Evolutionary conservation across 2,329 filamentous ascomycete genomes (phyloP).

Genomic region (Xylariales sp.): DNA sequence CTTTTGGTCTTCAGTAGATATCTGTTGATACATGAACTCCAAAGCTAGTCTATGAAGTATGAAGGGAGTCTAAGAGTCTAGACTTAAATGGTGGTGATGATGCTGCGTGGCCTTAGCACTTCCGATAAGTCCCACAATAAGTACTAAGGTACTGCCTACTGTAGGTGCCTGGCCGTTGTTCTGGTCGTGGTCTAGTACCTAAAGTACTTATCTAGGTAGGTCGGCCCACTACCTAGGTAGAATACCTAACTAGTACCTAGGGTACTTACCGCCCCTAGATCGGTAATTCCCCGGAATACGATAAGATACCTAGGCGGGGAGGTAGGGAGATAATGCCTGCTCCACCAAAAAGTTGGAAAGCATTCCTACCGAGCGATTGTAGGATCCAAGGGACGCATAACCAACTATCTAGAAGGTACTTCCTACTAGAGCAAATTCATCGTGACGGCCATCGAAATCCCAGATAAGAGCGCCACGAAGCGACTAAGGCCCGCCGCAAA

Average conservation of each 20-base stretch:
- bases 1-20: background rate
- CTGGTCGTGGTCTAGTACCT: too few relatives aligned
- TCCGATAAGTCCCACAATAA: background rate
- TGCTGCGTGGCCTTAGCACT: constrained; percentile 34
- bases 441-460: constrained; percentile 9
- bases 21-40: background rate
- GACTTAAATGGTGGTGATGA: constrained; percentile 1
- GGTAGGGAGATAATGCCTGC: constrained; percentile 27
- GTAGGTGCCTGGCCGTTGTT: too few relatives aligned
- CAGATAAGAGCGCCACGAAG: background rate
- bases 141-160: background rate
- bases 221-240: too few relatives aligned
- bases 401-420: background rate
- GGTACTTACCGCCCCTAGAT: background rate
- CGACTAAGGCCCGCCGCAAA: background rate
- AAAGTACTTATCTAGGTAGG: background rate
- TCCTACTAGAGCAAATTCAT: constrained; percentile 2
- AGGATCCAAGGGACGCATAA: background rate
- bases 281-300: constrained; percentile 37
- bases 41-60: background rate
- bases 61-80: too few relatives aligned
- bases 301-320: constrained; percentile 34
- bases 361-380: constrained; percentile 2
- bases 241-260: background rate
- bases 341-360: constrained; percentile 46